phyloP scores from a whole-genome alignment of 1,284 basidiomycete species.

The Cryptococcus sp. region DNA sequence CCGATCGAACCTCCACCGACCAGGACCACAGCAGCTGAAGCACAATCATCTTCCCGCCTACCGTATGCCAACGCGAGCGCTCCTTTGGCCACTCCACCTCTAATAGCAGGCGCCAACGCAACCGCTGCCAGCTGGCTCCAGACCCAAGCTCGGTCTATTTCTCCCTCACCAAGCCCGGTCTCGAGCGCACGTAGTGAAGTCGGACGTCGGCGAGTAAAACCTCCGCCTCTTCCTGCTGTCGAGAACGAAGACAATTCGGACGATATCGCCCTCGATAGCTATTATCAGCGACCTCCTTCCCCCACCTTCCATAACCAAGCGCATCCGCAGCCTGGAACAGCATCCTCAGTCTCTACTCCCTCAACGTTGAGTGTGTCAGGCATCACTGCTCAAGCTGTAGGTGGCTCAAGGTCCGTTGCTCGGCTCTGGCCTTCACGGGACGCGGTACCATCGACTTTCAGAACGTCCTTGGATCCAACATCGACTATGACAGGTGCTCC shows the following conservation, averaged over 20 bases:
- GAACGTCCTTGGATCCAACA: slow-evolving; percentile 1
- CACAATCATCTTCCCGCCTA: neutral
- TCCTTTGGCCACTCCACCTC: slow-evolving; percentile 8
- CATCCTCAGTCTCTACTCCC: neutral
- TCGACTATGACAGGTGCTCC: slow-evolving; percentile 6
- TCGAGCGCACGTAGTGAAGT: neutral
- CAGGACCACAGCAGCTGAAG: neutral
- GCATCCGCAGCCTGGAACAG: neutral
- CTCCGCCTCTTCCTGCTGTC: neutral
- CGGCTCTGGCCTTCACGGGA: neutral
- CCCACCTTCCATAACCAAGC: neutral
- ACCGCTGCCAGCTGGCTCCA: slow-evolving; percentile 9
- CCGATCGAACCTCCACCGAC: slow-evolving; percentile 28
- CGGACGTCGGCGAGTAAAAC: neutral
- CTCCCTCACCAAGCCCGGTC: slow-evolving; percentile 6
- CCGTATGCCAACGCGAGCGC: neutral
- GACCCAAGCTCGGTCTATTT: neutral
- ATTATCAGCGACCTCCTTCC: slow-evolving; percentile 6
- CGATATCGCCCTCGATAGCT: slow-evolving; percentile 14
- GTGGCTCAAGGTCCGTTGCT: neutral
- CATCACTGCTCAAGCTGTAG: neutral
- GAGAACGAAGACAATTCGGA: slow-evolving; percentile 7
- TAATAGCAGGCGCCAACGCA: slow-evolving; percentile 12
- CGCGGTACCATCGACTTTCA: slow-evolving; percentile 2
- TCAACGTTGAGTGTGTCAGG: neutral